These are phyloP conservation scores for Blastocystis sp. DNA, from an alignment of 352 stramenopile species.

Conservation along the genomic window DNA sequence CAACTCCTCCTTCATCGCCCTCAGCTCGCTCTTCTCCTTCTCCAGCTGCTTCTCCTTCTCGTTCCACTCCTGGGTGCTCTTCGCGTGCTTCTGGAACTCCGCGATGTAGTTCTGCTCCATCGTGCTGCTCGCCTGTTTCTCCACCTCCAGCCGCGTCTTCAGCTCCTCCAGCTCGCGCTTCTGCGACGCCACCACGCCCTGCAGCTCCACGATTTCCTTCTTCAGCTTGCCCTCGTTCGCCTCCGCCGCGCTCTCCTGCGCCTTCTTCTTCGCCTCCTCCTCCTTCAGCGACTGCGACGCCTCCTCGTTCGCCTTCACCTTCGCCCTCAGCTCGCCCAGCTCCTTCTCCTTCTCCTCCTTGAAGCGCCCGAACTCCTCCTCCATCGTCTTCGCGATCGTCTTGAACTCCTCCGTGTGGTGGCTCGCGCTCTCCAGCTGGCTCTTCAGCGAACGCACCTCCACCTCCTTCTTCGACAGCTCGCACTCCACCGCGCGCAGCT, in stretches of 20 bases:
- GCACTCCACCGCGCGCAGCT: constrained; percentile 34
- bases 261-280: neutral
- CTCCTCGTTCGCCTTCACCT: neutral
- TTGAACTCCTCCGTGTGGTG: constrained; percentile 12
- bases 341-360: constrained; percentile 32
- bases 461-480: constrained; percentile 39
- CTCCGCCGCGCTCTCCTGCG: neutral
- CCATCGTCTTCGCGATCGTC: constrained; percentile 13
- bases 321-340: neutral
- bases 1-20: neutral
- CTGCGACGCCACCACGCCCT: constrained; percentile 9
- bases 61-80: constrained; percentile 14
- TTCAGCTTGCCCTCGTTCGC: neutral
- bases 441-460: neutral
- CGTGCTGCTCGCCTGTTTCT: constrained; percentile 13
- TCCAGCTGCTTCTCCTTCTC: constrained; percentile 34
- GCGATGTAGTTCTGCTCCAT: constrained; percentile 50
- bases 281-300: neutral
- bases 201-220: neutral
- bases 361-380: constrained; percentile 17
- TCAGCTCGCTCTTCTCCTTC: neutral
- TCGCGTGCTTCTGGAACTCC: constrained; percentile 55
- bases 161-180: constrained; percentile 47
- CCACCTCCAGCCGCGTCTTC: neutral
- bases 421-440: neutral